Evolutionary conservation across 2,329 filamentous ascomycete species (phyloP).

Genomic region (Gaeumannomyces tritici): DNA sequence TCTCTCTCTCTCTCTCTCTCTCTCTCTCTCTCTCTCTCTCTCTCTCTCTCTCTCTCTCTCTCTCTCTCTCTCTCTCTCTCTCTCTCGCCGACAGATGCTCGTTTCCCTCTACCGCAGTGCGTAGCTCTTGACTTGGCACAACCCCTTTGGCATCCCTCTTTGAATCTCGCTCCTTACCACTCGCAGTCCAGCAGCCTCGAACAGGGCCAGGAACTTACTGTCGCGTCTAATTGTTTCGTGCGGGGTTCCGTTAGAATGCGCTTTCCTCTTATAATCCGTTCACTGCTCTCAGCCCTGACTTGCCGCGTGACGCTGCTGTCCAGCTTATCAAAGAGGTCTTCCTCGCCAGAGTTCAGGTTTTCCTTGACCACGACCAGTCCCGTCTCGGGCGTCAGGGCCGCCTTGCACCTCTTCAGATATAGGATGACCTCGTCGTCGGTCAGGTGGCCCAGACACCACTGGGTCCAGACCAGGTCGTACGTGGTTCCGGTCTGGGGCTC

Average conservation of each 20-base stretch:
- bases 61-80: too few relatives aligned
- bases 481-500: conserved; percentile 26
- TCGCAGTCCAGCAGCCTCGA: conserved; percentile 57
- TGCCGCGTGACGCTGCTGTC: conserved; percentile 71
- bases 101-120: conserved; percentile 36
- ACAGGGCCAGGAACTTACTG: conserved; percentile 59
- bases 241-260: neutral
- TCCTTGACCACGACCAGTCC: conserved; percentile 70
- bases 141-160: conserved; percentile 54
- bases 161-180: conserved; percentile 66
- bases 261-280: neutral
- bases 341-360: conserved; percentile 51
- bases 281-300: too few relatives aligned
- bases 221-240: conserved; percentile 44
- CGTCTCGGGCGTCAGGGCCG: conserved; percentile 21
- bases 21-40: too few relatives aligned
- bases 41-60: too few relatives aligned
- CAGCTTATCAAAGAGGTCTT: conserved; percentile 63
- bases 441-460: conserved; percentile 84
- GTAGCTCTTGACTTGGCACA: conserved; percentile 72
- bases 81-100: neutral
- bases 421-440: conserved; percentile 62
- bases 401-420: conserved; percentile 55
- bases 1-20: too few relatives aligned
- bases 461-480: conserved; percentile 81